Base-by-base conservation (phyloP, 257 asterid species). In the Thymus quinquecostatus region DNA sequence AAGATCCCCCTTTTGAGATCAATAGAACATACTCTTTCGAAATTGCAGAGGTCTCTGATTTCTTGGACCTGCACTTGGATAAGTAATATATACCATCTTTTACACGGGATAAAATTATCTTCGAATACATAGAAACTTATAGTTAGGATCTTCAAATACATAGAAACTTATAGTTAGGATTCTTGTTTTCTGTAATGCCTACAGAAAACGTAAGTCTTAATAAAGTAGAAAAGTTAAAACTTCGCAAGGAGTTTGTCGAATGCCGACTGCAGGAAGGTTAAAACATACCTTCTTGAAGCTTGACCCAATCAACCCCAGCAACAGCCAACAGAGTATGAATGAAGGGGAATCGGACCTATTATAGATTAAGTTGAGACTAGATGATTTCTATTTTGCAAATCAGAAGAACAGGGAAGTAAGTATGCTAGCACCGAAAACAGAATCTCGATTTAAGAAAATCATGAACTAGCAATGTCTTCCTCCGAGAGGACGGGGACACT, bases 311-410 rank as follows among this genome's bases (percentile, higher is more conserved):
- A 60, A 81, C 86, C 86, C 80, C 85, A 85, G 79, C 79, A 81
- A 82, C 87, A 73, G 82, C 81, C 84, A 81, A 81, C 76, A 78
- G 80, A 78, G 70, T 78, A 85, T 74, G 79, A 78, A 78, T 85
- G 89, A 81, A 85, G 86, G 87, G 89, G 83, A 85, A 85, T 70
- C 41, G 82, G 84, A 80, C 87, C 82, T 82, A 85, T 80, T 80
- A 81, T 76, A 69, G 68, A 75, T 78, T 69, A 50, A 62, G 75
- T 80, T 83, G 78, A 80, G 79, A 78, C 83, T 64, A 49, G 76
- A 75, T 69, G 75, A 74, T 73, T 66, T 68, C 79, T 51, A 53
- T 72, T 84, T 68, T 4, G 60, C 49, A 77, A 72, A 65, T 64
- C 40, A 66, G 73, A 72, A 43, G 75, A 69, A 67, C 64, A 55